phyloP scores from a whole-genome alignment of 2,329 filamentous ascomycete species.

The Aspergillus neotritici region DNA sequence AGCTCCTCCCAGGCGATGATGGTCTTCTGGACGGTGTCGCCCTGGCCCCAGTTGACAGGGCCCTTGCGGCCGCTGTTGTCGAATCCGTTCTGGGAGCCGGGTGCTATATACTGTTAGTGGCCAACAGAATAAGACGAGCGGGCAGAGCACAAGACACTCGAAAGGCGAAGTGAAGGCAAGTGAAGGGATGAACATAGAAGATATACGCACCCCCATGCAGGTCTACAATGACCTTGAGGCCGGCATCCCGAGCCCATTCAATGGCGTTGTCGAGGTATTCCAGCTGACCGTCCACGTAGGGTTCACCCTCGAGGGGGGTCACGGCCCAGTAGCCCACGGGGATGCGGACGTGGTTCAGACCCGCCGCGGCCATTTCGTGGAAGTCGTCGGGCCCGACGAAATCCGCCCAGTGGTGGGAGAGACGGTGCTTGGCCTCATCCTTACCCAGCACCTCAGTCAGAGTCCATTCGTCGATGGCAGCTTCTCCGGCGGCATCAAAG shows the following conservation, averaged over 20 bases:
- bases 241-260: slow-evolving; percentile 52
- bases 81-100: slow-evolving; percentile 61
- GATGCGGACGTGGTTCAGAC: slow-evolving; percentile 60
- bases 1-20: slow-evolving; percentile 54
- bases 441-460: slow-evolving; percentile 47
- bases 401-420: slow-evolving; percentile 54
- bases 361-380: slow-evolving; percentile 49
- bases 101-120: slow-evolving; percentile 34
- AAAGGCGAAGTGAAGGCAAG: not conserved
- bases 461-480: slow-evolving; percentile 55
- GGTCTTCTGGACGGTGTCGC: slow-evolving; percentile 32
- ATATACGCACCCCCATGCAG: slow-evolving; percentile 56
- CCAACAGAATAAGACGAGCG: slow-evolving; percentile 1
- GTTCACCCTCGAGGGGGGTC: slow-evolving; percentile 48
- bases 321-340: slow-evolving; percentile 63
- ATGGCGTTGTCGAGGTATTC: slow-evolving; percentile 53
- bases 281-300: slow-evolving; percentile 59
- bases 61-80: slow-evolving; percentile 56
- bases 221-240: slow-evolving; percentile 62
- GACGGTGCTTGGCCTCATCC: slow-evolving; percentile 41
- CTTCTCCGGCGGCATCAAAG: slow-evolving; percentile 47
- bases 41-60: slow-evolving; percentile 36
- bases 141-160: not conserved
- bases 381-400: slow-evolving; percentile 55
- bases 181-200: not conserved